Evolutionary conservation across 2,329 filamentous ascomycete species (phyloP), one percentile per base, ranked within the genome.

Genomic region (Ilyonectria mors-panacis): DNA sequence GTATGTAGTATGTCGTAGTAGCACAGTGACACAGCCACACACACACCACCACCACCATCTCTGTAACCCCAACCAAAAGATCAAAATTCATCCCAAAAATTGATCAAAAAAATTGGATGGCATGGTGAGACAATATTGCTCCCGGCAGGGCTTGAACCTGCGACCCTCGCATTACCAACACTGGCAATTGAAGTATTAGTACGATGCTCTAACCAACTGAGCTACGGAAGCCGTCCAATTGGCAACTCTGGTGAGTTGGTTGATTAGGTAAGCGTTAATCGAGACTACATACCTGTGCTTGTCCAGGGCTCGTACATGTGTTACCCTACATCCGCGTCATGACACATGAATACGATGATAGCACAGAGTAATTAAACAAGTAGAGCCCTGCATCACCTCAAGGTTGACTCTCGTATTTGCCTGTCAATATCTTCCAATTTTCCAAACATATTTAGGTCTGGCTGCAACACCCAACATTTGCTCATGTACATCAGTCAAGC

Each of bases 171-270:
- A 74, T 74, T 56, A 71, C 70, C 53, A 50, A 73, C 35, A 51
- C 55, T 64, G 44, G 59, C 12, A 56, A n/a, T 55, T 57, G 51
- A 59, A 67, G 54, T 72, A 72, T 72, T 72, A 73, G 70, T 68
- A 70, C 70, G 63, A 73, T 60, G 70, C 68, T 68, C 68, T 72
- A 69, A 73, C 72, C 72, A 73, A 69, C 71, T 74, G 67, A 74
- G 74, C 75, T 75, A 72, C 68, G 70, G 70, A 72, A 72, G 70
- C 70, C 70, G 51, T 69, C 70, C 70, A 57, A 63, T 57, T 57
- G 57, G 10, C 23, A 39, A 21, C 10, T 44, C 53, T 19, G 5
- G 12, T 37, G 61, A 45, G 28, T 35, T 51, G 62, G 21, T 64
- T 58, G 39, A 6, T 57, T 51, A 48, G n/a, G 45, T 58, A 63